Evolutionary conservation across 345 rosid species (phyloP).

Genomic region (Brassica napus): DNA sequence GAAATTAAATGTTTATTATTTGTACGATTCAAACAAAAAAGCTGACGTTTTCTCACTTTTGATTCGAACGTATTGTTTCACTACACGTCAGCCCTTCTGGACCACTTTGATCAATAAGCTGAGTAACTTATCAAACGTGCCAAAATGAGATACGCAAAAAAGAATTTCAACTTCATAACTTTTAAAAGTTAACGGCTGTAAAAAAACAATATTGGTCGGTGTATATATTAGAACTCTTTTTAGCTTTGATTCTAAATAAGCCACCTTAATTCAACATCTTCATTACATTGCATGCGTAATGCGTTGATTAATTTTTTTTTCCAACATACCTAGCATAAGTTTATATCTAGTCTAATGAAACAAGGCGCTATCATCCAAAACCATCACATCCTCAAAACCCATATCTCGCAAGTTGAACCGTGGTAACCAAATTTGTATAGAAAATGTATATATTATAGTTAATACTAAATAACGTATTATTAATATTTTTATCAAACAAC

Average conservation of each 20-base stretch:
- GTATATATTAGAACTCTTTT: not conserved
- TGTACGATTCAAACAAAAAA: slow-evolving; percentile 12
- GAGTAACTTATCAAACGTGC: slow-evolving; percentile 25
- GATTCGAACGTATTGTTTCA: slow-evolving; percentile 1
- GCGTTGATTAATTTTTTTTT: too few relatives aligned
- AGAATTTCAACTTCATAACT: not conserved
- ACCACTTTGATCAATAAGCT: slow-evolving; percentile 20
- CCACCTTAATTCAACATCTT: too few relatives aligned
- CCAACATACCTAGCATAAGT: too few relatives aligned
- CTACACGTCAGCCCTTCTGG: not conserved
- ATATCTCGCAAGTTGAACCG: too few relatives aligned
- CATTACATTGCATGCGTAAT: too few relatives aligned
- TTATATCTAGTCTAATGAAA: too few relatives aligned
- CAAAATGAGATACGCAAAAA: not conserved
- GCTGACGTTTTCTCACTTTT: not conserved
- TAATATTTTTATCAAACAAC: not conserved
- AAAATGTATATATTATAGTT: not conserved
- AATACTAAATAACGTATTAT: not conserved
- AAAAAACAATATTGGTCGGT: not conserved
- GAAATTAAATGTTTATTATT: not conserved
- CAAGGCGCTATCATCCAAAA: too few relatives aligned
- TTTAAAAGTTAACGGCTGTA: not conserved
- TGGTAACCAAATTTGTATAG: too few relatives aligned
- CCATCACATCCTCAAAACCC: too few relatives aligned
- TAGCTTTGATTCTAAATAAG: too few relatives aligned